Base-by-base conservation (phyloP, 1,284 basidiomycete species). In the Rhodotorula sp. region DNA sequence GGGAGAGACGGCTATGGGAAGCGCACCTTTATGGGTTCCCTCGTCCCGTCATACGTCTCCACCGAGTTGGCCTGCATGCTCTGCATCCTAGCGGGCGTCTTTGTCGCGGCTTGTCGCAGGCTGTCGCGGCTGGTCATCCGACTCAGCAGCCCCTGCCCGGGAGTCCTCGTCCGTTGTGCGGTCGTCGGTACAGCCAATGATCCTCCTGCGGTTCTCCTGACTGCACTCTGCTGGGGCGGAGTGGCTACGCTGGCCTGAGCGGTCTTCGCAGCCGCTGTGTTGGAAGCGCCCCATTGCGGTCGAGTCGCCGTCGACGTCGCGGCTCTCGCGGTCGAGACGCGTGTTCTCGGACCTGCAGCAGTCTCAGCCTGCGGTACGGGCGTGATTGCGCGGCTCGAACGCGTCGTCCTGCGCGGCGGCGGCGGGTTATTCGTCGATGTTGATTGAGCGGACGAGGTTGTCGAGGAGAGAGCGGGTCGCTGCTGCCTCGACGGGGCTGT, bases 11-110 rank as follows among this genome's bases (percentile, higher is more conserved):
- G 46, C 18, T 18, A 3, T 7, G 21, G 2, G 21, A 6, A 54
- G 26, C 43, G 60, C 46, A 79, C 79, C 73, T 79, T 78, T 63
- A 80, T 77, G 15, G 77, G 77, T 61, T 80, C 78, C 52, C 72
- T 73, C 43, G 73, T 70, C 12, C 72, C 70, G 10, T 69, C 68
- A 20, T 70, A 71, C 23, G n/a, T 23, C 18, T 64, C 65, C 26
- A 65, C 34, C 6, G 46, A n/a, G 60, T 56, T 12, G 60, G 59
- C 4, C n/a, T 52, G 12, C 34, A 8, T 20, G 62, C 31, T 2
- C 47, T 34, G 34, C 23, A 57, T 10, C 26, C 58, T 26, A 34
- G 57, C 57, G 7, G 66, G 67, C 29, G 58, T 63, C 62, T 49
- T 58, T 20, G 64, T 48, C 47, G 49, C 51, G 14, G 48, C 20